These are phyloP conservation scores for Plasmodium cynomolgi DNA, from an alignment of 169 alveolate genomes.

Conservation along the genomic window DNA sequence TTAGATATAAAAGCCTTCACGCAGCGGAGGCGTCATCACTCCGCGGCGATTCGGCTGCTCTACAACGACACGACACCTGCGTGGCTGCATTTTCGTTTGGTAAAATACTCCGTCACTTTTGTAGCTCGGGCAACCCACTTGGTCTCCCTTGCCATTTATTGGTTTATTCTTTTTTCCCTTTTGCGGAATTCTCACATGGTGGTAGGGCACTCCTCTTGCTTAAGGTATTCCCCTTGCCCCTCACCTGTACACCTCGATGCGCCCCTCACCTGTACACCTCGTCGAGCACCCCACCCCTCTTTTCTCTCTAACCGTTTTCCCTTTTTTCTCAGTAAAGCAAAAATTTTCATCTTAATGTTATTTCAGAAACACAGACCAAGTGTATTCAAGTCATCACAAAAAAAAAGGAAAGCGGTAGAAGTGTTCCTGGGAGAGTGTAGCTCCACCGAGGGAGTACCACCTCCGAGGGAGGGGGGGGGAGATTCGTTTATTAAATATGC, in stretches of 20 bases:
- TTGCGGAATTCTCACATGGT: no score
- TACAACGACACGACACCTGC: no score
- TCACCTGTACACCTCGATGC: no score
- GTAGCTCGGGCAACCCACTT: no score
- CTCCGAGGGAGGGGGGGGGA: not conserved
- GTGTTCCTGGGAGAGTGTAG: not conserved
- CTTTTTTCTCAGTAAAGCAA: not conserved
- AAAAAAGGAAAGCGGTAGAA: not conserved
- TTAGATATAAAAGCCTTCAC: not conserved
- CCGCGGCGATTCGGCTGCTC: no score
- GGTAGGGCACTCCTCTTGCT: no score
- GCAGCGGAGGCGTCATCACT: not conserved
- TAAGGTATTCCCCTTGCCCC: not conserved
- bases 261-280: not conserved
- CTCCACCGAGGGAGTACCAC: not conserved
- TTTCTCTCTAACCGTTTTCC: not conserved
- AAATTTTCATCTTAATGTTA: constrained; percentile 39
- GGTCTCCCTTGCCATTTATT: no score
- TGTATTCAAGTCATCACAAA: constrained; percentile 42
- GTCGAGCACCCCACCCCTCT: not conserved
- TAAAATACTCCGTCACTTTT: not conserved
- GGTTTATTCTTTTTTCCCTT: no score
- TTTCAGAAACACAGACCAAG: constrained; percentile 77
- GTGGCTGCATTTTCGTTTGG: not conserved
- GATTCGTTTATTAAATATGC: not conserved